These are phyloP conservation scores for Rhizopus delemar DNA, from an alignment of 371 early-diverging fungal species.

Conservation along the genomic window DNA sequence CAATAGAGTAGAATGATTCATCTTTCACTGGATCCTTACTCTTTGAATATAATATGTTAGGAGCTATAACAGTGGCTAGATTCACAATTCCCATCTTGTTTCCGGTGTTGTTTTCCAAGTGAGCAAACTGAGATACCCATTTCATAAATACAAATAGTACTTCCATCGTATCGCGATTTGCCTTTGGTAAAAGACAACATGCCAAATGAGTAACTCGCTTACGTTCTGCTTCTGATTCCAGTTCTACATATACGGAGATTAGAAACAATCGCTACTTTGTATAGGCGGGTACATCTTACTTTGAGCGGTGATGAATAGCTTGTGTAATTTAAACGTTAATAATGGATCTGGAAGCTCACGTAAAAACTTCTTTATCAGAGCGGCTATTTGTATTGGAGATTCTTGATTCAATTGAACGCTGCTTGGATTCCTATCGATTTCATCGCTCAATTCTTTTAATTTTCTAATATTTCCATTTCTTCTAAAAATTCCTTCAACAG, in stretches of 20 bases:
- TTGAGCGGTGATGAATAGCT: slow-evolving; percentile 79
- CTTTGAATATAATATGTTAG: slow-evolving; percentile 89
- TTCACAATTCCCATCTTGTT: slow-evolving; percentile 90
- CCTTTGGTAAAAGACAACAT: slow-evolving; percentile 84
- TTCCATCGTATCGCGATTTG: slow-evolving; percentile 90
- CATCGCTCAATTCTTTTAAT: slow-evolving; percentile 79
- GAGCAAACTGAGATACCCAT: slow-evolving; percentile 77
- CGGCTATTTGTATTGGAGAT: slow-evolving; percentile 88
- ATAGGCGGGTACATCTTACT: slow-evolving; percentile 49
- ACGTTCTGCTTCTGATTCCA: slow-evolving; percentile 56
- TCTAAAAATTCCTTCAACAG: slow-evolving; percentile 93
- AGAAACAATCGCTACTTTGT: too few species aligned
- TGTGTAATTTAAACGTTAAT: slow-evolving; percentile 83
- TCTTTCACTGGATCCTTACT: slow-evolving; percentile 67
- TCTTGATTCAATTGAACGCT: slow-evolving; percentile 67
- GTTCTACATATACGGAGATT: slow-evolving; percentile 31
- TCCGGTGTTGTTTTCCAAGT: slow-evolving; percentile 64
- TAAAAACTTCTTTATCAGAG: slow-evolving; percentile 90
- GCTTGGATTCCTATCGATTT: slow-evolving; percentile 75
- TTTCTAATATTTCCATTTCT: slow-evolving; percentile 94
- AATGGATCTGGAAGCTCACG: slow-evolving; percentile 94
- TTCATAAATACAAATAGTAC: slow-evolving; percentile 84
- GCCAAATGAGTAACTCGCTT: slow-evolving; percentile 77
- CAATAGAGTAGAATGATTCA: slow-evolving; percentile 73
- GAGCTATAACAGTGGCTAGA: slow-evolving; percentile 90